Evolutionary conservation across 495 filamentous ascomycete genomes (phyloP), one percentile per base, ranked within the genome.

Genomic region (Aspergillus diversus): DNA sequence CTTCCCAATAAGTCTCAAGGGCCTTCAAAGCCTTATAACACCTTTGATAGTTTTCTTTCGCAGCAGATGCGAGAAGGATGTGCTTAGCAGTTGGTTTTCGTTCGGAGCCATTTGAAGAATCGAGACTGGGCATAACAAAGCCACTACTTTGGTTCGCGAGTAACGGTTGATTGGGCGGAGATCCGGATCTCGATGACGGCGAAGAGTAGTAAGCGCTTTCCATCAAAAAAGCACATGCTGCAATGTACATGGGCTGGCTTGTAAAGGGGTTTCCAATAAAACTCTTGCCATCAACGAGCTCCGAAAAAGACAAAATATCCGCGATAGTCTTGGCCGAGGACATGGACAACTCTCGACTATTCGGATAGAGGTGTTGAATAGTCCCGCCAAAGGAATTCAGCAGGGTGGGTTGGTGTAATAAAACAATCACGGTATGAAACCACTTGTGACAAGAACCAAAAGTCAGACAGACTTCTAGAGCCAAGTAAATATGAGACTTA

Each of bases 321-420:
- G 90, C 90, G 62, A 96, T 93, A 0, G 91, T 93, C 77, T 93
- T 94, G 55, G 92, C 92, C 33, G 91, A 93, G 0, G 89, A 92
- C 89, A 93, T 92, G 32, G 89, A 91, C 15, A 94, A 76, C 73
- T 93, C 90, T 48, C 88, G 85, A 59, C 90, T 92, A 63, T 93
- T 89, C 2, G 89, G 83, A 60, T 90, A 86, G 7, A 93, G 80
- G 46, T 89, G 86, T 57, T 88, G 84, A 33, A 86, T 85, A 32
- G 83, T 81, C 16, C 87, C 88, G 55, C 89, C 90, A 63, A 92
- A 91, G 0, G 87, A 89, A 62, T 92, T 87, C 33, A 95, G 78
- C 6, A 95, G 73, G 1, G 90, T 92, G 1, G 92, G 92, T 62
- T 92, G 90, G 69, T 96, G 90, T 9, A 96, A 81, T 8, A 96